Conservation (phyloP, 176 grass and related monocot species). For the Musa schizocarpa region DNA sequence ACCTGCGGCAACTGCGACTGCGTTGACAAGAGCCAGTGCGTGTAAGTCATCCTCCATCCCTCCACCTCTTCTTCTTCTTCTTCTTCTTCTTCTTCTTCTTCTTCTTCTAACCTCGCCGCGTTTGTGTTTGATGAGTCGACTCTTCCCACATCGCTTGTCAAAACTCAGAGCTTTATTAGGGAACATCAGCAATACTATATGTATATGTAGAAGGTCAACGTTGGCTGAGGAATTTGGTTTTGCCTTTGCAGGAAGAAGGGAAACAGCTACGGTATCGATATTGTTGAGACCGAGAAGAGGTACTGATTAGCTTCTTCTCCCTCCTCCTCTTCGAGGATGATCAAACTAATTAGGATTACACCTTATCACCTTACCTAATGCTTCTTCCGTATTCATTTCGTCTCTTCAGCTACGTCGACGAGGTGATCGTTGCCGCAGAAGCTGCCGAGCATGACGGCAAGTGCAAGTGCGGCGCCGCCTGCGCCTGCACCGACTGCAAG, state of each 20-base stretch:
- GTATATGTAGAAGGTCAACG: no score
- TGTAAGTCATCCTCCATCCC: constrained; percentile 22
- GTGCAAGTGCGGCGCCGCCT: constrained; percentile 6
- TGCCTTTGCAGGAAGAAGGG: constrained; percentile 60
- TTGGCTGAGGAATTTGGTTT: background rate
- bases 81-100: no score
- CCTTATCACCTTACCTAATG: no score
- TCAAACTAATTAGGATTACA: no score
- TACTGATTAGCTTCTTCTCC: background rate
- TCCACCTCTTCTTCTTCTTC: no score
- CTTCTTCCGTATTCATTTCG: no score
- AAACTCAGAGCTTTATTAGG: no score
- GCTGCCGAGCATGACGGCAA: background rate
- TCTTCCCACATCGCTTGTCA: no score
- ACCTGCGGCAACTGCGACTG: constrained; percentile 88
- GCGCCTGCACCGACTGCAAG: constrained; percentile 7
- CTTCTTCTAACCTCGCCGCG: no score
- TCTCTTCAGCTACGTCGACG: background rate
- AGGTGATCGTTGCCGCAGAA: background rate
- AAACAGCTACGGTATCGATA: constrained; percentile 41
- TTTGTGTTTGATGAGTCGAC: no score
- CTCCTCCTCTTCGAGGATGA: no score
- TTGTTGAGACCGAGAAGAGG: constrained; percentile 49
- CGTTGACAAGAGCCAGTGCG: constrained; percentile 60
- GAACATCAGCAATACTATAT: no score